A percentile compares a stretch with the other conserved stretches of the same genome.
phyloP scores from a whole-genome alignment of 2,329 filamentous ascomycete species.

The Fusarium haematococcum region DNA sequence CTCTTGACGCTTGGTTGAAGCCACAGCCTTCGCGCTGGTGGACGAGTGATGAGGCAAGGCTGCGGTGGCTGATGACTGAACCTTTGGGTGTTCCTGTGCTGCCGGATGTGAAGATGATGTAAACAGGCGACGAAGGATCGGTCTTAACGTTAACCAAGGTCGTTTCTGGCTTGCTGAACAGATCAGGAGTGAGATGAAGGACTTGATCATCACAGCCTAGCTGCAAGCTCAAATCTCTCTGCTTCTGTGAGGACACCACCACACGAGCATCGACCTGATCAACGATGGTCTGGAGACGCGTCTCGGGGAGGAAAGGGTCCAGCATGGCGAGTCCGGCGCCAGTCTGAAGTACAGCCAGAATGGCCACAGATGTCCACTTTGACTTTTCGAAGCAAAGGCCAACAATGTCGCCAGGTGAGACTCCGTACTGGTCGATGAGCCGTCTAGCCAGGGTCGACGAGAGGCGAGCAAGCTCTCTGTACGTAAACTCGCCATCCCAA shows the following conservation, averaged over 20 bases:
- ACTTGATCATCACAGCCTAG: background rate
- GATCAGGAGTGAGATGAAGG: background rate
- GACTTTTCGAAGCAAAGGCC: conserved; percentile 27
- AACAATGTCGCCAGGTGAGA: conserved; percentile 8
- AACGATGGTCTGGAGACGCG: conserved; percentile 3
- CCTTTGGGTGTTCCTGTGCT: conserved; percentile 68
- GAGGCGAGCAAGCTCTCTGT: conserved; percentile 9
- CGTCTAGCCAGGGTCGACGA: background rate
- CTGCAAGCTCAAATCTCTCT: background rate
- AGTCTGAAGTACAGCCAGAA: conserved; percentile 50
- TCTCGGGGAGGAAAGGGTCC: conserved; percentile 52
- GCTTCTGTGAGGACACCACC: background rate
- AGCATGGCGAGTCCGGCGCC: conserved; percentile 48
- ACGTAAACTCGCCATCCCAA: conserved; percentile 45
- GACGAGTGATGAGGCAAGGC: background rate
- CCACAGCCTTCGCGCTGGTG: background rate
- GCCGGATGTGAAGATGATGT: conserved; percentile 68
- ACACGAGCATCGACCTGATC: background rate
- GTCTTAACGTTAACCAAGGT: background rate
- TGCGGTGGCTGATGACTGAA: conserved; percentile 49
- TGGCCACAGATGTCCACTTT: conserved; percentile 36
- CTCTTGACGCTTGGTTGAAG: conserved; percentile 1
- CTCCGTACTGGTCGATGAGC: conserved; percentile 9
- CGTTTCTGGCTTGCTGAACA: background rate
- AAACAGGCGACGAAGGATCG: background rate